Evolutionary conservation across 192 early-diverging fungal species (phyloP).

Genomic region (Coemansia sp.): DNA sequence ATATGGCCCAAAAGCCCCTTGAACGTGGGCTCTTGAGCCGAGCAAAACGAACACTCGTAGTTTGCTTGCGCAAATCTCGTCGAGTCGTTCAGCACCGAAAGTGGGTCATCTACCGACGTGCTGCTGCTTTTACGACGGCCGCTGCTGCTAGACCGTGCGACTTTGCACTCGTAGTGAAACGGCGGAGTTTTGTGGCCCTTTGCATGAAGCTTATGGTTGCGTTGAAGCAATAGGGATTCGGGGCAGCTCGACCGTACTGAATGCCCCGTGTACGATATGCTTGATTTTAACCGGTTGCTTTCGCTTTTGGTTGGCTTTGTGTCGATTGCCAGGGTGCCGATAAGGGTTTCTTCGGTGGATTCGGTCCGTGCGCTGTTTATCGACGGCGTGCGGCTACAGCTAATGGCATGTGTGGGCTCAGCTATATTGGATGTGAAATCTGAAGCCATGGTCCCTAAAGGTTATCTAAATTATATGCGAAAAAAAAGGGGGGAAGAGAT

Average conservation of each 20-base stretch:
- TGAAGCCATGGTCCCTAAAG: no score
- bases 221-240: conserved; percentile 9
- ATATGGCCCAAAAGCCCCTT: conserved; percentile 25
- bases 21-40: conserved; percentile 25
- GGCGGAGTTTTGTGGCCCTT: conserved; percentile 8
- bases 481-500: not conserved
- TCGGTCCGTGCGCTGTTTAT: conserved; percentile 10
- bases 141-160: not conserved
- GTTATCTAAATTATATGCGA: not conserved
- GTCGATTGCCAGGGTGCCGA: not conserved
- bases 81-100: conserved; percentile 6
- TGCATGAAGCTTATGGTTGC: conserved; percentile 9
- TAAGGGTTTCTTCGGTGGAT: conserved; percentile 6
- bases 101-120: conserved; percentile 1
- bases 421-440: conserved; percentile 2
- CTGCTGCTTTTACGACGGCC: not conserved
- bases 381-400: conserved; percentile 6
- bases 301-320: not conserved
- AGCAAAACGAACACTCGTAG: conserved; percentile 43
- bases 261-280: not conserved
- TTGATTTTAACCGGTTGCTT: not conserved
- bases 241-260: conserved; percentile 7
- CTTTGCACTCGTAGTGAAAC: not conserved
- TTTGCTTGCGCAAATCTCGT: conserved; percentile 34
- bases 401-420: not conserved